Evolutionary conservation across 257 asterid species (phyloP).

Genomic region (Nyctanthes arbortristis): DNA sequence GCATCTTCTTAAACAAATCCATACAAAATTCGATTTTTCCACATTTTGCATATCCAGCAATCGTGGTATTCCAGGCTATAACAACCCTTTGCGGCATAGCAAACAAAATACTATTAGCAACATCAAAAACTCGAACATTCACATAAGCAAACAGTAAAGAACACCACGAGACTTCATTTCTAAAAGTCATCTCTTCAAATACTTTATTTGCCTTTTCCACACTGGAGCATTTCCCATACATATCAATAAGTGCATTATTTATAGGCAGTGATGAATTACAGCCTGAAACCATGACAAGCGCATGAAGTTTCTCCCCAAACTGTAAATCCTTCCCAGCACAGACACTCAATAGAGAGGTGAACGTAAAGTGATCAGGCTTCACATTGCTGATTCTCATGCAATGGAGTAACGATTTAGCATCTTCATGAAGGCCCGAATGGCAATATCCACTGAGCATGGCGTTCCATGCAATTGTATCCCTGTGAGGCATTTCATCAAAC

Average conservation of each 20-base stretch:
- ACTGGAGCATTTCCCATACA: constrained; percentile 69
- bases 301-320: constrained; percentile 49
- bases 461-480: constrained; percentile 69
- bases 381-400: constrained; percentile 43
- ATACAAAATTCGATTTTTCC: constrained; percentile 43
- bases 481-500: constrained; percentile 65
- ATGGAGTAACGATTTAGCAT: constrained; percentile 48
- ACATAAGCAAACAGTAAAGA: constrained; percentile 65
- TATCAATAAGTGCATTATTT: constrained; percentile 64
- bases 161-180: constrained; percentile 80
- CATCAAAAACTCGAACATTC: constrained; percentile 46
- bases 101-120: constrained; percentile 34
- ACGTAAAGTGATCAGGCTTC: constrained; percentile 60
- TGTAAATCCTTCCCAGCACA: constrained; percentile 43
- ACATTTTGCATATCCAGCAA: constrained; percentile 55
- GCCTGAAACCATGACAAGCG: constrained; percentile 47
- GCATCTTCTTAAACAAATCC: constrained; percentile 56
- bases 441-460: constrained; percentile 68
- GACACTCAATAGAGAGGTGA: constrained; percentile 52
- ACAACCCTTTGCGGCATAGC: constrained; percentile 61
- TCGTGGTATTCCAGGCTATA: constrained; percentile 71
- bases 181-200: constrained; percentile 57
- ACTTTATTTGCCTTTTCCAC: constrained; percentile 43
- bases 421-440: constrained; percentile 50
- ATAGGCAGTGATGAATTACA: constrained; percentile 47